Conservation (phyloP, 192 early-diverging fungal genomes). For the Coemansia nantahalensis region DNA sequence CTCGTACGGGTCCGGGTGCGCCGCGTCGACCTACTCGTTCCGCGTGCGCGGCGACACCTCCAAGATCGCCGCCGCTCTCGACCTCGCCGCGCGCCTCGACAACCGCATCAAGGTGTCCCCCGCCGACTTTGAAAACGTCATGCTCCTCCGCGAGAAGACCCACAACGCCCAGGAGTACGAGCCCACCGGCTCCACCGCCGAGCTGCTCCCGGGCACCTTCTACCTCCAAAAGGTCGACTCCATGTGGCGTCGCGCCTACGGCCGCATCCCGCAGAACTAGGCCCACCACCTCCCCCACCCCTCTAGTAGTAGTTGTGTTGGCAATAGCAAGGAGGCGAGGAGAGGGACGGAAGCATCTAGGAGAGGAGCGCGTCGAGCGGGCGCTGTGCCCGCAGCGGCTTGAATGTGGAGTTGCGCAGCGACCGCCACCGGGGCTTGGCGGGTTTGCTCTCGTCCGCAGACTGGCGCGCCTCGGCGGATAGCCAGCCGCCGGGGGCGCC, state of each 20-base stretch:
- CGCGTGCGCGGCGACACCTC: conserved; percentile 67
- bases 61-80: conserved; percentile 60
- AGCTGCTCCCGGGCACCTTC: conserved; percentile 77
- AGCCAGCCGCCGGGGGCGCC: not conserved
- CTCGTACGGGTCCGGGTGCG: conserved; percentile 96
- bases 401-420: conserved; percentile 12
- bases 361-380: too few relatives aligned
- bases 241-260: conserved; percentile 90
- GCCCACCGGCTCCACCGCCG: conserved; percentile 66
- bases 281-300: too few relatives aligned
- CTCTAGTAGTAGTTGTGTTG: not conserved
- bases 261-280: conserved; percentile 56
- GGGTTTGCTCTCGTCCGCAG: conserved; percentile 4
- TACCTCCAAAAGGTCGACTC: conserved; percentile 87
- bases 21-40: conserved; percentile 92
- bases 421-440: conserved; percentile 14
- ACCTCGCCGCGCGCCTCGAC: conserved; percentile 69
- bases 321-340: not conserved
- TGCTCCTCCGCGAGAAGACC: conserved; percentile 83
- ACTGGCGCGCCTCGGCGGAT: not conserved
- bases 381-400: conserved; percentile 20
- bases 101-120: conserved; percentile 75
- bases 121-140: conserved; percentile 70
- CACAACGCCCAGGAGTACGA: conserved; percentile 80
- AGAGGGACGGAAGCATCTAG: too few relatives aligned